Conservation (phyloP, 306 rosid genomes). For the Vachellia collinsii region DNA sequence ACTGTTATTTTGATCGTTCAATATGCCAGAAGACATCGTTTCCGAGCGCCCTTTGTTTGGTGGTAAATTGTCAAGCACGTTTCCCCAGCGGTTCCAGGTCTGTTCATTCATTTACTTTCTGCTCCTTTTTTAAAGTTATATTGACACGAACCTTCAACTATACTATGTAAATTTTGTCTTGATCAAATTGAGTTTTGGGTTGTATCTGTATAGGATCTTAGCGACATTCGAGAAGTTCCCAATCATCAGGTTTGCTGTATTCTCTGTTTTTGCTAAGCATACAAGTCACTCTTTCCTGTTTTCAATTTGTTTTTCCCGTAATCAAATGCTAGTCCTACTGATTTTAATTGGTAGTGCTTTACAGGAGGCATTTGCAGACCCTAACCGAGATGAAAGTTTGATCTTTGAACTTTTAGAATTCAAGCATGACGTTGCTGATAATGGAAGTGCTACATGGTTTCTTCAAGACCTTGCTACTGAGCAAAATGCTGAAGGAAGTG, state of each 20-base stretch:
- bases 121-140: too few relatives aligned
- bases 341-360: conserved; percentile 25
- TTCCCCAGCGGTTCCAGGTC: conserved; percentile 82
- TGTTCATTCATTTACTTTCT: not conserved
- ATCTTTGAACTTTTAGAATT: conserved; percentile 78
- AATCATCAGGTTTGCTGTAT: conserved; percentile 72
- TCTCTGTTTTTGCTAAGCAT: not conserved
- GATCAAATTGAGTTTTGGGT: conserved; percentile 19
- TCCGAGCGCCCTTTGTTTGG: conserved; percentile 65
- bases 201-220: conserved; percentile 63
- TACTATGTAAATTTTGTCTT: conserved; percentile 13
- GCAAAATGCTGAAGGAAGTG: conserved; percentile 75
- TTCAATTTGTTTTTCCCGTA: not conserved
- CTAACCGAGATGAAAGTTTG: conserved; percentile 83
- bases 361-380: conserved; percentile 80
- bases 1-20: not conserved
- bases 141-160: not conserved
- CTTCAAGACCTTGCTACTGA: conserved; percentile 88
- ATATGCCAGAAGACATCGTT: conserved; percentile 57
- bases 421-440: conserved; percentile 69
- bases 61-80: conserved; percentile 64
- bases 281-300: not conserved
- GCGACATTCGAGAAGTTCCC: conserved; percentile 80
- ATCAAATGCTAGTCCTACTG: not conserved
- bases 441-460: conserved; percentile 87